These are phyloP conservation scores for Neurospora pannonica DNA, from an alignment of 495 filamentous ascomycete genomes.

Conservation along the genomic window DNA sequence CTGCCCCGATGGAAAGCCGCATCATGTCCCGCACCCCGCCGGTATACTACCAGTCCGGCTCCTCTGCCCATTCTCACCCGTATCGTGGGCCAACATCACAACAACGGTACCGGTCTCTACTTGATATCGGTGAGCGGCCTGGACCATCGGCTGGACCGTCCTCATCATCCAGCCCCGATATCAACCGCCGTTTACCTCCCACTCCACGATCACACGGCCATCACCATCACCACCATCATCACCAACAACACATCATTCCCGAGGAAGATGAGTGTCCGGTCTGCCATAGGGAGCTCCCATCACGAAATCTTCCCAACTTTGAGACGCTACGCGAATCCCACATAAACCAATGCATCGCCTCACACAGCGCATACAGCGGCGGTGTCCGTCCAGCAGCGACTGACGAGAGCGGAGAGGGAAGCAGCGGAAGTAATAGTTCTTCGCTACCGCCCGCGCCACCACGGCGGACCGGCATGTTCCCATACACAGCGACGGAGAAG, in stretches of 20 bases:
- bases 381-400: constrained; percentile 1
- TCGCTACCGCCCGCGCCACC: constrained; percentile 20
- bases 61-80: neutral
- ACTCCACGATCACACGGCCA: constrained; percentile 3
- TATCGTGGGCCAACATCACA: constrained; percentile 11
- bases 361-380: constrained; percentile 32
- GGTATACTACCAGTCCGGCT: constrained; percentile 22
- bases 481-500: constrained; percentile 80
- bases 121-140: constrained; percentile 13
- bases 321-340: constrained; percentile 64
- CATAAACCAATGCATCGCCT: constrained; percentile 63
- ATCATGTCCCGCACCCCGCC: constrained; percentile 30
- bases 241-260: constrained; percentile 30
- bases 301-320: constrained; percentile 47
- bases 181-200: constrained; percentile 18
- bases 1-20: constrained; percentile 15
- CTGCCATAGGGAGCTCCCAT: constrained; percentile 68
- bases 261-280: constrained; percentile 91
- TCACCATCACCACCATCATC: neutral
- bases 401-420: constrained; percentile 3
- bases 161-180: constrained; percentile 3
- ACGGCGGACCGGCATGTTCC: constrained; percentile 41
- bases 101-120: constrained; percentile 16
- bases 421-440: neutral
- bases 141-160: constrained; percentile 12